Percentiles rank a stretch among this genome's conserved stretches.
Evolutionary conservation across 2,329 filamentous ascomycete genomes (phyloP).

Genomic region (Fusarium sp.): DNA sequence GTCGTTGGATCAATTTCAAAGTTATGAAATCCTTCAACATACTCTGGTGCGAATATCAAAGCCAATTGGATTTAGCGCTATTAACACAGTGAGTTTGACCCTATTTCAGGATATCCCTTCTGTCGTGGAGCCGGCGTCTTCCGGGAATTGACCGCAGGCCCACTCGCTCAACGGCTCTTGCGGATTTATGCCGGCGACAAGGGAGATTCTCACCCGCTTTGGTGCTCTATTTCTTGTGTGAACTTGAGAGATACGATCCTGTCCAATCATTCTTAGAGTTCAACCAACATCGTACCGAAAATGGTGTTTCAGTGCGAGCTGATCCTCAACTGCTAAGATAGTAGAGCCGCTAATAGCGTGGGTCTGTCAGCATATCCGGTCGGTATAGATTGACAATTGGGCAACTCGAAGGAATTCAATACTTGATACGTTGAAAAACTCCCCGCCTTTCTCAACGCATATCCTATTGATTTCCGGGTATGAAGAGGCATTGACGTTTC

Average conservation of each 20-base stretch:
- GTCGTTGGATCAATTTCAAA: neutral
- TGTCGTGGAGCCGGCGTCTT: constrained; percentile 20
- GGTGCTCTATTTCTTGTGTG: constrained; percentile 2
- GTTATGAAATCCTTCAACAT: neutral
- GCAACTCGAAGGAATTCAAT: neutral
- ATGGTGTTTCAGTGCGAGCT: neutral
- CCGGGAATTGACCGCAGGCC: constrained; percentile 21
- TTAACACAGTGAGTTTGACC: neutral
- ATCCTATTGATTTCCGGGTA: constrained; percentile 1
- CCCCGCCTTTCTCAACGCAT: constrained; percentile 8
- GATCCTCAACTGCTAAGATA: neutral
- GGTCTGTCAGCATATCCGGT: neutral
- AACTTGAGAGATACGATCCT: neutral
- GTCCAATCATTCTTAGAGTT: constrained; percentile 17
- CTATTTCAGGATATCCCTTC: neutral
- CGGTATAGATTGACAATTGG: neutral
- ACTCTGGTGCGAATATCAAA: neutral
- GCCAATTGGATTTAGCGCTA: neutral
- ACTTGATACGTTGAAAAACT: neutral
- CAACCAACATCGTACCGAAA: neutral
- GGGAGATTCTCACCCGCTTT: constrained; percentile 13
- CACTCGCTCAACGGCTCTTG: constrained; percentile 10
- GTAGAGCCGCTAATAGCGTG: neutral
- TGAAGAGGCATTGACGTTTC: neutral
- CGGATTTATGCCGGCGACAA: constrained; percentile 33